phyloP scores from a whole-genome alignment of 2,329 filamentous ascomycete genomes.

The Fusarium sp. region DNA sequence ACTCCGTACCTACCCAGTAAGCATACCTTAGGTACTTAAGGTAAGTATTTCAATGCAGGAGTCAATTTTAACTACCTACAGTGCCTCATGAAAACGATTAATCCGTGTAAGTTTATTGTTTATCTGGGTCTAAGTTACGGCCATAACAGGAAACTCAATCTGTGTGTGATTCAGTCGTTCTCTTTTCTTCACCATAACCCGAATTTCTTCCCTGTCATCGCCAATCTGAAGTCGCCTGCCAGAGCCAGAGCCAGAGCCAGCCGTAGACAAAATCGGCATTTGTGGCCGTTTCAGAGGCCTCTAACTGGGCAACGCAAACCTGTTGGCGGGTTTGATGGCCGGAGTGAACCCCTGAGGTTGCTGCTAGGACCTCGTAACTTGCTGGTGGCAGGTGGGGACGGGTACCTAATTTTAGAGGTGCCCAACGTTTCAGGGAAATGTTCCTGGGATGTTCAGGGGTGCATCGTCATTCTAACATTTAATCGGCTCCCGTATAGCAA shows the following conservation, averaged over 20 bases:
- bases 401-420: conserved; percentile 39
- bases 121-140: not conserved
- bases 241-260: conserved; percentile 9
- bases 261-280: conserved; percentile 27
- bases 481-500: not conserved
- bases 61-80: not conserved
- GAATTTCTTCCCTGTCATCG: conserved; percentile 23
- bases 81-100: not conserved
- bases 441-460: conserved; percentile 34
- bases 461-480: not conserved
- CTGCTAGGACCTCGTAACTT: conserved; percentile 21
- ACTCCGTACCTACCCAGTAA: not conserved
- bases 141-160: not conserved
- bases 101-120: not conserved
- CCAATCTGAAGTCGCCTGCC: conserved; percentile 36
- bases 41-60: not conserved
- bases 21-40: too few species aligned
- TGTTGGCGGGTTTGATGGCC: conserved; percentile 20
- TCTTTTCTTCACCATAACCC: not conserved
- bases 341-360: conserved; percentile 30
- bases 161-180: not conserved
- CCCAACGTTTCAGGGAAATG: conserved; percentile 34
- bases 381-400: conserved; percentile 22
- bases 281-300: conserved; percentile 38
- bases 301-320: conserved; percentile 27